Evolutionary conservation across 2,329 filamentous ascomycete species (phyloP), one percentile per base, ranked within the genome.

Genomic region (Akanthomyces uredinophilus): DNA sequence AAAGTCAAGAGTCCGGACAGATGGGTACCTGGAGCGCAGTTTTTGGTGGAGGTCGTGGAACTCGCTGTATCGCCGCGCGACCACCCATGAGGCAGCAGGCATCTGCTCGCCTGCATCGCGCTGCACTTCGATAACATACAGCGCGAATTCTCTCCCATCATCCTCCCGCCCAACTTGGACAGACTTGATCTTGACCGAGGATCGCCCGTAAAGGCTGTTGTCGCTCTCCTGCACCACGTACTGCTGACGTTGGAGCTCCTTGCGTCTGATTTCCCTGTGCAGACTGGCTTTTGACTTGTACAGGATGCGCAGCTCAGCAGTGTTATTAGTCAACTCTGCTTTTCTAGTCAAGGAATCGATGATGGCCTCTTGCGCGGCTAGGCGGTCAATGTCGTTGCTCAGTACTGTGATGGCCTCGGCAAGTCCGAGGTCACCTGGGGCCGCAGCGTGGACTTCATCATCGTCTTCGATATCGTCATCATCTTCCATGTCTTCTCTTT

Each of bases 141-240:
- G 81, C 10, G 94, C 95, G 72, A 90, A 99, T 71, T 99, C 95
- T 68, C 92, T 89, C 7, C 94, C 94, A 69, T 97, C 93, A 32
- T 94, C 90, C 66, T 98, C 95, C 65, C 87, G 89, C 6, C 92
- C 94, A 16, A 97, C 91, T 77, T 96, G 92, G 60, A 96, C 93
- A 0, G 91, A 91, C 70, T 95, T 95, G 72, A 99, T 97, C 68
- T 85, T 89, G 68, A 98, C 87, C 0, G 87, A 91, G 2, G 95
- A 94, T 20, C 94, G 90, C 2, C 95, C 95, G 70, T 96, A 98
- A 27, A 99, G 81, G 73, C 92, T 96, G 74, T 96, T 99, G 73
- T 99, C 96, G 71, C 92, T 97, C 75, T 99, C 95, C 75, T 99
- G 95, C 8, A 98, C 87, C 51, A 96, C 91, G 69, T 99, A 99